Base-by-base conservation (phyloP, 768 basidiomycete species). In the Boletus rubropictus region DNA sequence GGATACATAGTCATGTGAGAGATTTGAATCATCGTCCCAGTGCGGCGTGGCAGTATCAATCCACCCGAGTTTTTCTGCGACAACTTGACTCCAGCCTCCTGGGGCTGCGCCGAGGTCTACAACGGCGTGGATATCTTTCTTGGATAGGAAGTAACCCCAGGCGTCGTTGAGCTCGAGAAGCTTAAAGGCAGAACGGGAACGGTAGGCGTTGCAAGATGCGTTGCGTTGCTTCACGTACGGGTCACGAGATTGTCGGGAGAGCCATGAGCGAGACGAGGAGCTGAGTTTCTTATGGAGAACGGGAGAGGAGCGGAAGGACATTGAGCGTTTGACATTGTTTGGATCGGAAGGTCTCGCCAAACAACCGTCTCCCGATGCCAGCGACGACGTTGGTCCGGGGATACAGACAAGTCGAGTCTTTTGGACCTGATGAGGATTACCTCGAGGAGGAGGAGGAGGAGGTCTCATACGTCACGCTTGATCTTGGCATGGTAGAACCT, bases 1-100 rank as follows among this genome's bases (percentile, higher is more conserved):
- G 22, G 41, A 39, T 11, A 42, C 39, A 44, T 31, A 20, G 10
- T 32, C n/a, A 21, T n/a, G 25, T n/a, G 25, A 15, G 36, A 31
- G 27, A 32, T 25, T 45, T 1, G 27, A 27, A 44, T 15, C 40
- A 44, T 15, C 45, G 34, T 34, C 45, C 17, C 34, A 24, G 34
- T 49, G 44, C 35, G 47, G 27, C 20, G 42, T 24, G 28, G 49
- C 39, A 8, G 22, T 32, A 22, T 57, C 49, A 27, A 53, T 55
- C 74, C 77, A 80, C 3, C 82, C 81, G n/a, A 89, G 61, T 46
- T 78, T 76, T 27, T 71, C 72, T 0, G 80, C 76, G 12, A 80
- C 82, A 10, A 92, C 92, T 60, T 96, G 93, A 41, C 85, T 86
- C 94, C 95, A 98, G 0, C 91, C 91, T 0, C 93, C 93, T 0